Evolutionary conservation across 805 yeast species (phyloP).

Genomic region (Hanseniaspora valbyensis): DNA sequence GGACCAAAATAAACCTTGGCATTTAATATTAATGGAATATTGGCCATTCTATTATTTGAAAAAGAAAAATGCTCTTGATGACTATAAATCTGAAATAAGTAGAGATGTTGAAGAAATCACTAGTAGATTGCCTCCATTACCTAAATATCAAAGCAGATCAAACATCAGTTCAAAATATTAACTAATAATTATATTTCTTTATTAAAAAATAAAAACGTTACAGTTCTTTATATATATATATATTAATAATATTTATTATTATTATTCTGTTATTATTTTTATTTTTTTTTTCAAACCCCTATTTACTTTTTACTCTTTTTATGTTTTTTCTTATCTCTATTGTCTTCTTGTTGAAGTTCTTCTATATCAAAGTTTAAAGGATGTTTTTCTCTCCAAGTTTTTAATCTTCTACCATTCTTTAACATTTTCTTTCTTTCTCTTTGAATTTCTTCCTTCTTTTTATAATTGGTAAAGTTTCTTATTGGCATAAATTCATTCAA

Average conservation of each 20-base stretch:
- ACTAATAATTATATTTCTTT: not conserved
- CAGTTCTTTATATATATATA: not conserved
- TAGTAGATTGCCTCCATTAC: constrained; percentile 17
- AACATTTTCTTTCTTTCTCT: constrained; percentile 67
- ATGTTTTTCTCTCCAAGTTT: constrained; percentile 70
- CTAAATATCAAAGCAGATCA: constrained; percentile 17
- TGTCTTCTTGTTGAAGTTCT: not conserved
- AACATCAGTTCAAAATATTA: constrained; percentile 19
- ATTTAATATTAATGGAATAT: constrained; percentile 15
- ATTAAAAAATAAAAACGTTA: not conserved
- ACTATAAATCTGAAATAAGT: constrained; percentile 12
- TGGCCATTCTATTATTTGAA: constrained; percentile 23
- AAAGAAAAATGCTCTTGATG: constrained; percentile 17
- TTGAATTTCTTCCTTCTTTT: constrained; percentile 53
- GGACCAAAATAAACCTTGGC: constrained; percentile 10
- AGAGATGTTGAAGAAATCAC: constrained; percentile 15
- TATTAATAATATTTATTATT: not conserved
- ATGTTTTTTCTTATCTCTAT: constrained; percentile 10
- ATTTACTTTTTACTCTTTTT: constrained; percentile 6
- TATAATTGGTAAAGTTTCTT: constrained; percentile 87
- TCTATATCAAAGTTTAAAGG: constrained; percentile 4
- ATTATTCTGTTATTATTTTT: not conserved
- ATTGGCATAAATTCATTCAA: constrained; percentile 77
- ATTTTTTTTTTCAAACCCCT: too few relatives aligned
- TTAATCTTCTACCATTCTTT: constrained; percentile 67